Evolutionary conservation across 805 yeast species (phyloP), one percentile per base, ranked within the genome.

Genomic region (Dipodascus albidus): DNA sequence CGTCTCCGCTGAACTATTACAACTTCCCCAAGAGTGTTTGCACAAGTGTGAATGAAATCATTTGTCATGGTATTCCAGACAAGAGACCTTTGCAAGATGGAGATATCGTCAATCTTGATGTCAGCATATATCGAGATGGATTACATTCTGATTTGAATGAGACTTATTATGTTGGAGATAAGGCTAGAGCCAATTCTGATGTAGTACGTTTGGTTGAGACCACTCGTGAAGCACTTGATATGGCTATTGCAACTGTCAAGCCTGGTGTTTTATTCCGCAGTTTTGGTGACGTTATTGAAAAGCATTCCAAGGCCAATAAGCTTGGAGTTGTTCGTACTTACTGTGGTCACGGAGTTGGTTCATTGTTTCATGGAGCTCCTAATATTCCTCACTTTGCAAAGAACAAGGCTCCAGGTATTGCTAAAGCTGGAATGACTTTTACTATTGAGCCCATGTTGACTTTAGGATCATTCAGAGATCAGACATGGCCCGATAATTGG

Each of bases 41-140:
- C 70, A 88, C 96, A 1, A 88, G 96, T 1, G 84, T 93, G 48
- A 93, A 93, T 69, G 99, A 93, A 73, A 82, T 89, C 54, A 86
- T 93, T 56, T 93, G 99, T 67, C 99, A 93, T 69, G 99, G 99
- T 58, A 86, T 93, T 55, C 99, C 99, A 23, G 99, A 93, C 70
- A 78, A 86, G 71, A 78, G 90, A 53, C 82, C 82, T 33, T 76
- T 93, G 58, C 72, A 87, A 67, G 98, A 91, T 60, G 99, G 99
- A 55, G 99, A 93, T 66, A 91, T 93, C 60, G 78, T 93, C 56
- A 93, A 93, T 66, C 73, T 93, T 58, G 99, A 93, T 67, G 87
- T 93, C 50, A 78, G 96, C 2, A 68, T 93, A 52, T 93, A 78
- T 71, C 80, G 85, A 69, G 79, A 85, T 59, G 99, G 99, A 1